Percentiles rank a stretch among this genome's conserved stretches.
Evolutionary conservation across 192 early-diverging fungal species (phyloP).

Genomic region (Dimargaris cristalligena): DNA sequence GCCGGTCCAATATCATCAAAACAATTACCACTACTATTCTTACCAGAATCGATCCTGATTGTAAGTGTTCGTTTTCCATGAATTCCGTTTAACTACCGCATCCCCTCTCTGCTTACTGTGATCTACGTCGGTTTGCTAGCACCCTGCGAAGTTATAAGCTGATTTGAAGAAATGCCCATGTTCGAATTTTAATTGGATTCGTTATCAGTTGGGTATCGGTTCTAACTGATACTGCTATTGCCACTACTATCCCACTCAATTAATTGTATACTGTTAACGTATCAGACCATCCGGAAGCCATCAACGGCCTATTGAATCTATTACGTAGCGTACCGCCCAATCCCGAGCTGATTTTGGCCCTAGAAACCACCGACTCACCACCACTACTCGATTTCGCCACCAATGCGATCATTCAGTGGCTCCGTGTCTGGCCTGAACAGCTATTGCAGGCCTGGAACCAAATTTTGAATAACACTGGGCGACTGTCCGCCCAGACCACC

Average conservation of each 20-base stretch:
- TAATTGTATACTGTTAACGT: conserved; percentile 13
- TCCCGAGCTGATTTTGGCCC: not conserved
- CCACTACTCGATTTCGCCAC: not conserved
- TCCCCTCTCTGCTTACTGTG: too few relatives aligned
- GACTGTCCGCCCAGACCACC: too few relatives aligned
- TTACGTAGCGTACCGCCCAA: conserved; percentile 22
- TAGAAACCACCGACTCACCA: not conserved
- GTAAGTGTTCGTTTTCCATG: not conserved
- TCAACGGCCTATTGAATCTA: conserved; percentile 27
- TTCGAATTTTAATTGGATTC: not conserved
- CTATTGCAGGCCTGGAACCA: not conserved
- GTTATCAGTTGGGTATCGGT: not conserved
- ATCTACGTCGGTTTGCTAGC: not conserved
- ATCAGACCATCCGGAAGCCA: conserved; percentile 22
- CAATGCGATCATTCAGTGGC: not conserved
- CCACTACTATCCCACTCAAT: not conserved
- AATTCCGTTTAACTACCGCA: not conserved
- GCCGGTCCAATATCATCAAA: conserved; percentile 8
- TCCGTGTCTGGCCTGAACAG: not conserved
- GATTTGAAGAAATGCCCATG: not conserved
- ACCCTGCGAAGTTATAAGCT: not conserved
- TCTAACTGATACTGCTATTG: not conserved
- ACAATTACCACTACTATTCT: conserved; percentile 14
- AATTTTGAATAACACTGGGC: too few relatives aligned
- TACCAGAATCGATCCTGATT: conserved; percentile 12